Evolutionary conservation across 768 basidiomycete species (phyloP), one percentile per base, ranked within the genome.

Genomic region (Obba rivulosa): DNA sequence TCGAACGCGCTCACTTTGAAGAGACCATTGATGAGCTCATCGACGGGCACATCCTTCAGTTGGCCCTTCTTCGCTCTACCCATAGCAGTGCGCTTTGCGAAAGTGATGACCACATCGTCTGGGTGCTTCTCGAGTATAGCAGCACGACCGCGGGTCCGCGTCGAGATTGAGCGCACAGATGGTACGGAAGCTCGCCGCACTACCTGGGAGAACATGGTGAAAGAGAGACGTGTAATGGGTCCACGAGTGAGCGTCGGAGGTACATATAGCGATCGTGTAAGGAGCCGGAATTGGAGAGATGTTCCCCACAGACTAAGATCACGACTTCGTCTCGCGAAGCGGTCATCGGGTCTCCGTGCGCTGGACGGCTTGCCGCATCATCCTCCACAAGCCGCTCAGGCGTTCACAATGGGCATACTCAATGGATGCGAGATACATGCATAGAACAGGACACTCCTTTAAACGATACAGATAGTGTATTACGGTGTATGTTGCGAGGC

Each of bases 61-160:
- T 92, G 92, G 20, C 95, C 95, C 65, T 95, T 97, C 75, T 81
- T 90, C 31, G 87, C 85, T 59, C 74, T 81, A 21, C 91, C 89
- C 54, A 92, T 75, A n/a, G 91, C 81, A n/a, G 90, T 93, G 43
- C 93, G 81, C 63, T 86, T 85, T 11, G 89, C 91, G 57, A 88
- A 89, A 2, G 88, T 90, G 50, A 96, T 83, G 52, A 95, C 92
- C 14, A 94, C 87, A 66, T 95, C 92, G 52, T 90, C 79, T 0
- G 84, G 77, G 44, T 74, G 80, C 74, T 81, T 87, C 64, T 84
- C 73, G 24, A 89, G 71, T 41, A 90, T 62, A 8, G 72, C 70
- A 28, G 74, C 51, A 25, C 77, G 70, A 10, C 82, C 81, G 18
- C 56, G 61, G 20, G 60, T 51, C 20, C 63, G 56, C 49, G 75